Evolutionary conservation across 1,139 yeast genomes (phyloP).

Genomic region (Hansenula anomala): DNA sequence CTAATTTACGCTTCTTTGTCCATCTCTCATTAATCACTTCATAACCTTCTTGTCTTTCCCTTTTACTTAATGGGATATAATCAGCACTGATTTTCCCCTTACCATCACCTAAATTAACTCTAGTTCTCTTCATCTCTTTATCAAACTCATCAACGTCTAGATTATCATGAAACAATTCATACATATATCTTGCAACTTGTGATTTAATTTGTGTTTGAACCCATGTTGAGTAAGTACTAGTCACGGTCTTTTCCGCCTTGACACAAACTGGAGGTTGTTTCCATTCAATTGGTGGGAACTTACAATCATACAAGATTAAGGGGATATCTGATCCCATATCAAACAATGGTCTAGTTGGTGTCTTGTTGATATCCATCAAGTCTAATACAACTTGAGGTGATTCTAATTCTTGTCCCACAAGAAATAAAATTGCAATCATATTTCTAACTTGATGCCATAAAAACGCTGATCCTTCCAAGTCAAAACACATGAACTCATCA

Average conservation of each 20-base stretch:
- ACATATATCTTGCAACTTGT: slow-evolving; percentile 24
- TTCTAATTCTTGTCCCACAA: slow-evolving; percentile 79
- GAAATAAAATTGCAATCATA: slow-evolving; percentile 79
- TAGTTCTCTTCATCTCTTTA: slow-evolving; percentile 28
- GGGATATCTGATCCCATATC: slow-evolving; percentile 95
- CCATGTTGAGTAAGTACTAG: slow-evolving; percentile 24
- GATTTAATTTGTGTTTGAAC: slow-evolving; percentile 34
- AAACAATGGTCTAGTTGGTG: slow-evolving; percentile 72
- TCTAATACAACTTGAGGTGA: slow-evolving; percentile 48
- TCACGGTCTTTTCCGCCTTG: slow-evolving; percentile 18
- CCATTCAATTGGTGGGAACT: slow-evolving; percentile 70
- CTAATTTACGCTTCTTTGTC: slow-evolving; percentile 6
- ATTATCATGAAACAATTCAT: slow-evolving; percentile 17
- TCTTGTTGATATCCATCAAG: slow-evolving; percentile 52
- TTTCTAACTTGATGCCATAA: slow-evolving; percentile 98
- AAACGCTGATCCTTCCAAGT: slow-evolving; percentile 84
- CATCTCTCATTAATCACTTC: slow-evolving; percentile 64
- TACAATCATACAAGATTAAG: slow-evolving; percentile 80
- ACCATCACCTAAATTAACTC: slow-evolving; percentile 69
- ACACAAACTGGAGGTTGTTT: slow-evolving; percentile 17
- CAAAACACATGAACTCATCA: slow-evolving; percentile 57
- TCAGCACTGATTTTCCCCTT: slow-evolving; percentile 49
- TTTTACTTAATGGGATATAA: slow-evolving; percentile 53
- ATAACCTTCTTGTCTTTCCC: slow-evolving; percentile 58
- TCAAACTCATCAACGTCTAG: slow-evolving; percentile 19